phyloP scores from a whole-genome alignment of 495 filamentous ascomycete genomes.

The Xylaria palmicola region DNA sequence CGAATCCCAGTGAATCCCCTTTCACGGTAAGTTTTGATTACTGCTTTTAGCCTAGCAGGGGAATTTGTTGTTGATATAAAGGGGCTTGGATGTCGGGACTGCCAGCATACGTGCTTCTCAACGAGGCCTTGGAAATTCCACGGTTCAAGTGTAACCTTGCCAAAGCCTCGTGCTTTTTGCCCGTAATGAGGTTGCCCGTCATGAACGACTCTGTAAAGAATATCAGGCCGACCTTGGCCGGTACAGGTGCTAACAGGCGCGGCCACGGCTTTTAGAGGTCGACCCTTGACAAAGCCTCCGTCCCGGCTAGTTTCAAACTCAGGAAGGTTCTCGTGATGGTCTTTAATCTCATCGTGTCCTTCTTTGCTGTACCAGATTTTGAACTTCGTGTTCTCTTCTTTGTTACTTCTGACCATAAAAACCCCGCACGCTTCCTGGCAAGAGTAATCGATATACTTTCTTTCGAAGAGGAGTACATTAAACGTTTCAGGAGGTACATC shows the following conservation, averaged over 20 bases:
- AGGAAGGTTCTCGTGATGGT: background rate
- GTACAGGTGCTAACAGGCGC: background rate
- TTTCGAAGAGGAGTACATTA: too few relatives aligned
- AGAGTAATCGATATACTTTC: too few relatives aligned
- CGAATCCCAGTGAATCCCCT: background rate
- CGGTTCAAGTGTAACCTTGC: background rate
- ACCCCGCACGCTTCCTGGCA: background rate
- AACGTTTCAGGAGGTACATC: too few relatives aligned
- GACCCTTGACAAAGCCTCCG: background rate
- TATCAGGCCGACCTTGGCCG: background rate
- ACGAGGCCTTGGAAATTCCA: background rate
- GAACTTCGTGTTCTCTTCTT: background rate
- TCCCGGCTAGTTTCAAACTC: background rate
- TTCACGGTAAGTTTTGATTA: background rate
- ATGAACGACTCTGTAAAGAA: background rate
- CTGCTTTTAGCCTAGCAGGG: background rate
- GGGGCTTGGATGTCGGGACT: background rate
- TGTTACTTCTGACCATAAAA: background rate
- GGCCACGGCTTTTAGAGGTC: background rate
- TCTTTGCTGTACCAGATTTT: background rate
- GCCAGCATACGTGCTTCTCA: background rate
- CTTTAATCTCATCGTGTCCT: background rate
- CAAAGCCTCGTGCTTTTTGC: background rate
- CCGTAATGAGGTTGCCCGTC: background rate
- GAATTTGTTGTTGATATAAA: background rate